Conservation (phyloP, 2,329 filamentous ascomycete species). For the Nemania sp. region DNA sequence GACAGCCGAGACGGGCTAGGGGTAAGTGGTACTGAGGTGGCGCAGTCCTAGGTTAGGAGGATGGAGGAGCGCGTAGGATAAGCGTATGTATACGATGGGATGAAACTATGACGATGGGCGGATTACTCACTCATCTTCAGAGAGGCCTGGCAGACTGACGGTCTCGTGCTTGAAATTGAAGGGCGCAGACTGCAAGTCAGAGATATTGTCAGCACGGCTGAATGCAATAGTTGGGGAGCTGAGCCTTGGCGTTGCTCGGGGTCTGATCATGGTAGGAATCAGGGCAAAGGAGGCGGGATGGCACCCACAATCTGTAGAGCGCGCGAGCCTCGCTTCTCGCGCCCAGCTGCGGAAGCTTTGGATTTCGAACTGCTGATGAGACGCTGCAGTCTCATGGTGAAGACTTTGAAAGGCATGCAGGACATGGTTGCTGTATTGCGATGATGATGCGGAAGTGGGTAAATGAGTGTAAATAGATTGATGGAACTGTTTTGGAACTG, state of each 20-base stretch:
- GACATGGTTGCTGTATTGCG: constrained; percentile 16
- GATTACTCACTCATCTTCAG: constrained; percentile 59
- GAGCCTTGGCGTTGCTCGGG: neutral
- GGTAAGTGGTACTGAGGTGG: neutral
- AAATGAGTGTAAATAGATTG: neutral
- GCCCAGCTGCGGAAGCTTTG: constrained; percentile 20
- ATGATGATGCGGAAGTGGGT: neutral
- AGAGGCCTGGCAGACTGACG: constrained; percentile 57
- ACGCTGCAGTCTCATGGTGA: constrained; percentile 32
- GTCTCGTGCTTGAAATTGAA: constrained; percentile 61
- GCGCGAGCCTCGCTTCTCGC: constrained; percentile 28
- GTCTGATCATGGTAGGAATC: neutral
- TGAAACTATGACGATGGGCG: neutral
- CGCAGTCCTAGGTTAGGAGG: neutral
- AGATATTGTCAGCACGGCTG: constrained; percentile 12
- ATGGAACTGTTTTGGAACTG: too few species aligned
- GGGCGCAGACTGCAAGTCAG: constrained; percentile 53
- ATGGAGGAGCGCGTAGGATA: neutral
- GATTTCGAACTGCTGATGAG: constrained; percentile 32
- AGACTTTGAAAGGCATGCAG: constrained; percentile 30
- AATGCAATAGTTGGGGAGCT: neutral
- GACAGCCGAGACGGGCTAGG: neutral
- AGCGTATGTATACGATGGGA: neutral
- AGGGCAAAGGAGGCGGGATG: neutral
- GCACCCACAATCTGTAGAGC: constrained; percentile 36